A percentile compares a stretch with the other conserved stretches of the same genome.
Evolutionary conservation across 1,139 yeast genomes (phyloP).

Genomic region (Zygosaccharomyces pseudobailii): DNA sequence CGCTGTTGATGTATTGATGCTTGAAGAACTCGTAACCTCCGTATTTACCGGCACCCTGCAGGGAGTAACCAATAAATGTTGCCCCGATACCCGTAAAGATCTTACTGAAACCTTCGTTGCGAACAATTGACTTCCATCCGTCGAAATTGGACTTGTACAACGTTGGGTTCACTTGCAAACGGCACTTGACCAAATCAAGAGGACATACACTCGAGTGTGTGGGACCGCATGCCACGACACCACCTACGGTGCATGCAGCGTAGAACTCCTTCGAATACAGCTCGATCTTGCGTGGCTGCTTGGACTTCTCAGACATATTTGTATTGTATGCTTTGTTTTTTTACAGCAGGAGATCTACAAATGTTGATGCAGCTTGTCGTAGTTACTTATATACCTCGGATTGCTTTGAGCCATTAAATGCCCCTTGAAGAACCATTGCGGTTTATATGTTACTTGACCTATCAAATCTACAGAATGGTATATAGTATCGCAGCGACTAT

Average conservation of each 20-base stretch:
- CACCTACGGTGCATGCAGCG: slow-evolving; percentile 83
- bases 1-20: slow-evolving; percentile 58
- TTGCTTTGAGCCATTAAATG: slow-evolving; percentile 7
- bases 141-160: slow-evolving; percentile 70
- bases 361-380: not conserved
- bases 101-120: slow-evolving; percentile 66
- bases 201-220: slow-evolving; percentile 93
- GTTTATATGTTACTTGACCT: not conserved
- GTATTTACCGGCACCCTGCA: slow-evolving; percentile 95
- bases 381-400: not conserved
- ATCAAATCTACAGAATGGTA: not conserved
- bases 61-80: slow-evolving; percentile 82
- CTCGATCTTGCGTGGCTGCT: slow-evolving; percentile 15
- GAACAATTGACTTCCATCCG: slow-evolving; percentile 72
- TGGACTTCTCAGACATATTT: slow-evolving; percentile 1
- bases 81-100: slow-evolving; percentile 87
- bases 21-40: slow-evolving; percentile 91
- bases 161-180: slow-evolving; percentile 75
- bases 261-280: slow-evolving; percentile 69
- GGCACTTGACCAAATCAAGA: slow-evolving; percentile 84
- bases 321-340: not conserved
- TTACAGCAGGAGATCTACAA: not conserved
- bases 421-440: not conserved
- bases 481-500: slow-evolving; percentile 1
- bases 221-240: slow-evolving; percentile 87